Percentiles rank a stretch among this genome's conserved stretches.
Evolutionary conservation across 345 rosid genomes (phyloP).

Genomic region (Gossypium herbaceum): DNA sequence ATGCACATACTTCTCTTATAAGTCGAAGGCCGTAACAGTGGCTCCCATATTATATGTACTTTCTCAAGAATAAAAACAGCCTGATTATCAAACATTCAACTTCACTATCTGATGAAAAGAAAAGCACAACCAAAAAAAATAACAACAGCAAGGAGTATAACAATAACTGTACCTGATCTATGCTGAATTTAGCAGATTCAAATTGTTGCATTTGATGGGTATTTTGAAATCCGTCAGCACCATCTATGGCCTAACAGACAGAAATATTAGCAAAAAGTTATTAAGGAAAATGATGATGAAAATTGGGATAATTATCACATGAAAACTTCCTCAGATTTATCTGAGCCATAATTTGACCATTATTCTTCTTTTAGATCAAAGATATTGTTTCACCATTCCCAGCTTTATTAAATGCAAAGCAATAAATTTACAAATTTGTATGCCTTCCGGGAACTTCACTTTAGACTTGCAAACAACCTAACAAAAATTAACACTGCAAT

Average conservation of each 20-base stretch:
- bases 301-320: background rate
- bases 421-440: background rate
- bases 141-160: slow-evolving; percentile 4
- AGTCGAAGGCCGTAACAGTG: slow-evolving; percentile 64
- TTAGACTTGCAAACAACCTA: background rate
- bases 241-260: slow-evolving; percentile 67
- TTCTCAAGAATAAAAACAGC: slow-evolving; percentile 87
- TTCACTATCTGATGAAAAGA: slow-evolving; percentile 8
- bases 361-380: background rate
- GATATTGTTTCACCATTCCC: background rate
- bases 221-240: slow-evolving; percentile 93
- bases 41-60: slow-evolving; percentile 93
- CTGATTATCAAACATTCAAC: slow-evolving; percentile 35
- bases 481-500: background rate
- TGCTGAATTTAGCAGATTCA: slow-evolving; percentile 83
- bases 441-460: background rate
- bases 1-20: slow-evolving; percentile 81
- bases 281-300: slow-evolving; percentile 1
- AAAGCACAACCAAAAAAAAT: background rate
- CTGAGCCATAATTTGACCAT: background rate
- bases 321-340: background rate
- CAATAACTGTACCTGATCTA: slow-evolving; percentile 64
- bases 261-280: slow-evolving; percentile 9
- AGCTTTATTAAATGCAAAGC: background rate
- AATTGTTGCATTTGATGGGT: slow-evolving; percentile 75